Evolutionary conservation across 2,329 filamentous ascomycete genomes (phyloP), one percentile per base, ranked within the genome.

Genomic region (Delphinella strobiligena): DNA sequence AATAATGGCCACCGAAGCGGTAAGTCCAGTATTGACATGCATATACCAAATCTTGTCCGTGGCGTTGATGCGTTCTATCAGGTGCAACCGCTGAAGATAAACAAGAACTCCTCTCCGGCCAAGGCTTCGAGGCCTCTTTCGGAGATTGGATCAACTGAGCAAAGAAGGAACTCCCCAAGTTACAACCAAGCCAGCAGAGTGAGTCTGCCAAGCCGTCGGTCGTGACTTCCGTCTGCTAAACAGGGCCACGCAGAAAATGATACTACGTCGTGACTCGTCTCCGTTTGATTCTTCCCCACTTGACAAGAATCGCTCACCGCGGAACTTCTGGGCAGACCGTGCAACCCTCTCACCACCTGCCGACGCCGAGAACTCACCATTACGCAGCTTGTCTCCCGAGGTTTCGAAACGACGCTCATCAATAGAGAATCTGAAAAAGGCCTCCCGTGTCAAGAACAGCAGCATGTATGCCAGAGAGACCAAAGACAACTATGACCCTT

Each of bases 361-460:
- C 53, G 72, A 69, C 46, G 62, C 65, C 3, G 88, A 95, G 62
- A 94, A 93, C 62, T 71, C 34, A 45, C 51, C 18, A 50, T 53
- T 60, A 71, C 41, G 77, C 64, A 40, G 18, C 9, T 36, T 40
- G 42, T 70, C 75, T 37, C 68, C 72, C 32, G 78, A 82, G 9
- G 75, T 80, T 5, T 80, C 81, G 34, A 78, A 77, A 42, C 82
- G 85, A 54, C 80, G 89, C 56, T 84, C 85, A 34, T 96, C 89
- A 14, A 88, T 98, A 50, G 91, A 98, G 71, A 88, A 88, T 55
- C 72, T 98, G 44, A 93, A 95, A 66, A 85, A 81, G 59, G 88
- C 87, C 22, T 94, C 89, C 40, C 82, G 91, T 45, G 91, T 98
- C 54, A 94, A 89, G 72, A 96, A 94, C 67, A 95, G 89, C 72